Evolutionary conservation across 2,329 filamentous ascomycete species (phyloP).

Genomic region (Myriosclerotinia curreyana): DNA sequence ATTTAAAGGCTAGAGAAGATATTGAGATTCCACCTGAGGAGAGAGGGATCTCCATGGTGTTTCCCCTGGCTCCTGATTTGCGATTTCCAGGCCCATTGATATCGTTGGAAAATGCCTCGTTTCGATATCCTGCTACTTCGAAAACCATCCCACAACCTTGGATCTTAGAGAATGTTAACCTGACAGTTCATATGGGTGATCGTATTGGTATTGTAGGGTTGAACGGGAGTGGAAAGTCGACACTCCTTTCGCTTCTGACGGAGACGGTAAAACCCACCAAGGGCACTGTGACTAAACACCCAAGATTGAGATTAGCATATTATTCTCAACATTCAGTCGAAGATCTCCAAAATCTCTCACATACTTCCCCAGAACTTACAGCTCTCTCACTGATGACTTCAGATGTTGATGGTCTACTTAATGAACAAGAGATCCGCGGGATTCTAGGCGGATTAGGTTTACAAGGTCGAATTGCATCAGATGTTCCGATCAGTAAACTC

Average conservation of each 20-base stretch:
- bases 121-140: slow-evolving; percentile 53
- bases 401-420: slow-evolving; percentile 51
- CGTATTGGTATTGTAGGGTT: slow-evolving; percentile 73
- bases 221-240: slow-evolving; percentile 81
- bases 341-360: slow-evolving; percentile 56
- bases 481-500: slow-evolving; percentile 68
- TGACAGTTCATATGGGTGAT: slow-evolving; percentile 71
- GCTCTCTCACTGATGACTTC: slow-evolving; percentile 61
- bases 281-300: slow-evolving; percentile 63
- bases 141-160: slow-evolving; percentile 38
- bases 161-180: slow-evolving; percentile 59
- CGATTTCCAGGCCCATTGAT: slow-evolving; percentile 73
- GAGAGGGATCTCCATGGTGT: slow-evolving; percentile 52
- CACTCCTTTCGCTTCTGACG: slow-evolving; percentile 69
- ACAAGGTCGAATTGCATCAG: slow-evolving; percentile 65
- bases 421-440: slow-evolving; percentile 65
- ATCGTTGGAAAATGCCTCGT: slow-evolving; percentile 66
- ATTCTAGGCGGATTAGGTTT: slow-evolving; percentile 68
- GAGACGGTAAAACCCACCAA: slow-evolving; percentile 55
- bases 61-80: slow-evolving; percentile 65
- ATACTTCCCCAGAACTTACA: slow-evolving; percentile 51
- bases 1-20: slow-evolving; percentile 57
- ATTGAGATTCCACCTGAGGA: slow-evolving; percentile 69
- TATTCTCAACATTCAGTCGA: slow-evolving; percentile 81
- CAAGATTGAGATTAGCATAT: slow-evolving; percentile 67